Evolutionary conservation across 345 rosid species (phyloP).

Genomic region (Citrus sinensis): DVS_A1.0 CM039163.1:51473001-51473500

Average conservation of each 20-base stretch:
- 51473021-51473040: constrained; percentile 52
- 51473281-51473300: constrained; percentile 51
- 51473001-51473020: constrained; percentile 71
- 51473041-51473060: constrained; percentile 79
- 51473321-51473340: constrained; percentile 55
- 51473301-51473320: constrained; percentile 62
- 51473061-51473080: constrained; percentile 77
- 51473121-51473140: constrained; percentile 91
- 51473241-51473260: constrained; percentile 41
- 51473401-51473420: neutral
- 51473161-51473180: constrained; percentile 69
- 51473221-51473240: constrained; percentile 66
- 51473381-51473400: constrained; percentile 5
- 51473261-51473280: constrained; percentile 31
- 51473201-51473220: constrained; percentile 70
- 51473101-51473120: constrained; percentile 75
- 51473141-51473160: constrained; percentile 77
- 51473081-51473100: constrained; percentile 83
- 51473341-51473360: constrained; percentile 61
- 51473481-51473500: constrained; percentile 5
- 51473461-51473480: no score
- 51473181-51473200: constrained; percentile 49
- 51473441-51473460: constrained; percentile 8
- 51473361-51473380: constrained; percentile 37
- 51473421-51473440: constrained; percentile 19